These are phyloP conservation scores for Cryphonectria japonica DNA, from an alignment of 2,329 filamentous ascomycete species.

Conservation along the genomic window DNA sequence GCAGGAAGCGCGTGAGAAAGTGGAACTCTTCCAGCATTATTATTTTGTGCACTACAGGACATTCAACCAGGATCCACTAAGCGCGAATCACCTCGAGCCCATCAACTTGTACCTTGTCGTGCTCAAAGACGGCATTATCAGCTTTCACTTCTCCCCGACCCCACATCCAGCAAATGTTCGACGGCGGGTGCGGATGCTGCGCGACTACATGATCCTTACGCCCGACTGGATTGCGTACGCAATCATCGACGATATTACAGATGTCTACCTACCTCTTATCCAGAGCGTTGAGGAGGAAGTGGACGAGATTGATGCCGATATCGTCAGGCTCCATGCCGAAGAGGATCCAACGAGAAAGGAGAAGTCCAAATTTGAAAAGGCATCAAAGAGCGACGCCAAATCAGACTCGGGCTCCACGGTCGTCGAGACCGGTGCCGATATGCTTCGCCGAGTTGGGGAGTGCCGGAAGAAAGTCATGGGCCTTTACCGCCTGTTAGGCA, in stretches of 20 bases:
- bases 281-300: slow-evolving; percentile 94
- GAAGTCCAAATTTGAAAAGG: slow-evolving; percentile 40
- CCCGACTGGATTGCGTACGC: slow-evolving; percentile 99
- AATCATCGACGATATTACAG: slow-evolving; percentile 97
- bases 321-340: slow-evolving; percentile 77
- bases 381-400: slow-evolving; percentile 42
- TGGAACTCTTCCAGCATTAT: slow-evolving; percentile 95
- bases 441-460: slow-evolving; percentile 90
- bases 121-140: slow-evolving; percentile 92
- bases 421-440: slow-evolving; percentile 67
- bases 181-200: slow-evolving; percentile 86
- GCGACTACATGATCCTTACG: slow-evolving; percentile 89
- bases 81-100: slow-evolving; percentile 88
- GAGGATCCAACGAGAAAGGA: slow-evolving; percentile 48
- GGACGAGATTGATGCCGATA: slow-evolving; percentile 93
- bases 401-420: slow-evolving; percentile 44
- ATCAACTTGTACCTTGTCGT: slow-evolving; percentile 98
- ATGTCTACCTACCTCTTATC: slow-evolving; percentile 91
- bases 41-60: slow-evolving; percentile 99
- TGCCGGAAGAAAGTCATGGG: slow-evolving; percentile 98
- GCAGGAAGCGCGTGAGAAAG: slow-evolving; percentile 96
- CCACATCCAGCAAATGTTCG: slow-evolving; percentile 96
- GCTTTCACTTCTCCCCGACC: slow-evolving; percentile 95
- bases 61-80: slow-evolving; percentile 92
- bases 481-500: slow-evolving; percentile 87